Evolutionary conservation across 2,329 filamentous ascomycete genomes (phyloP).

Genomic region (Cordyceps farinosa): DNA sequence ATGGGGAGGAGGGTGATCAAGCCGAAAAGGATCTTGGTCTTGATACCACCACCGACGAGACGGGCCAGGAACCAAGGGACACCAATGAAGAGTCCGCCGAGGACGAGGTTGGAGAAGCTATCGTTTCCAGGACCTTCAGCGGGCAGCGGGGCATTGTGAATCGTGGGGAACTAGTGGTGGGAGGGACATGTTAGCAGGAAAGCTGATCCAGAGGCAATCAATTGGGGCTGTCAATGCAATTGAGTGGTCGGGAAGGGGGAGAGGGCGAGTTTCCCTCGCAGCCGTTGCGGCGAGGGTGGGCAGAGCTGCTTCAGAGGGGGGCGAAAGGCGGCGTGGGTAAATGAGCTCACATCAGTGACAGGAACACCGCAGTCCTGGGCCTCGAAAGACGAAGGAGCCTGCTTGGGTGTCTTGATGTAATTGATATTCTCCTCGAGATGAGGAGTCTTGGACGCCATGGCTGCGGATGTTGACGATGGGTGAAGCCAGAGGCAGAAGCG

Average conservation of each 20-base stretch:
- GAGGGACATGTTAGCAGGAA: not conserved
- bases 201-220: not conserved
- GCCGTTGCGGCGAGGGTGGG: not conserved
- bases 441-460: slow-evolving; percentile 17
- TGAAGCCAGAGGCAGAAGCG: slow-evolving; percentile 5
- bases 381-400: slow-evolving; percentile 57
- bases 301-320: not conserved
- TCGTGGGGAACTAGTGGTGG: slow-evolving; percentile 51
- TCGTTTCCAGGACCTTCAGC: slow-evolving; percentile 83
- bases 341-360: slow-evolving; percentile 39
- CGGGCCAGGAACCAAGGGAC: slow-evolving; percentile 79
- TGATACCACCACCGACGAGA: slow-evolving; percentile 84
- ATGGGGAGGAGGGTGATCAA: slow-evolving; percentile 76
- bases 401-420: slow-evolving; percentile 38
- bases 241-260: not conserved
- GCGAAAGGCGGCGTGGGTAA: slow-evolving; percentile 25
- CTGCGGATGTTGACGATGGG: slow-evolving; percentile 3
- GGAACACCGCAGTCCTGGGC: slow-evolving; percentile 57
- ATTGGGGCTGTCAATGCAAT: not conserved
- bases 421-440: slow-evolving; percentile 17
- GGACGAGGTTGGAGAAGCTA: slow-evolving; percentile 78
- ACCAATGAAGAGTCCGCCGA: slow-evolving; percentile 65
- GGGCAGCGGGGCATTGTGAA: slow-evolving; percentile 91
- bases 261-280: not conserved
- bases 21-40: slow-evolving; percentile 82